A percentile compares a stretch with the other conserved stretches of the same genome.
These are phyloP conservation scores for Sphaerosporella brunnea DNA, from an alignment of 495 filamentous ascomycete genomes.

Conservation along the genomic window DNA sequence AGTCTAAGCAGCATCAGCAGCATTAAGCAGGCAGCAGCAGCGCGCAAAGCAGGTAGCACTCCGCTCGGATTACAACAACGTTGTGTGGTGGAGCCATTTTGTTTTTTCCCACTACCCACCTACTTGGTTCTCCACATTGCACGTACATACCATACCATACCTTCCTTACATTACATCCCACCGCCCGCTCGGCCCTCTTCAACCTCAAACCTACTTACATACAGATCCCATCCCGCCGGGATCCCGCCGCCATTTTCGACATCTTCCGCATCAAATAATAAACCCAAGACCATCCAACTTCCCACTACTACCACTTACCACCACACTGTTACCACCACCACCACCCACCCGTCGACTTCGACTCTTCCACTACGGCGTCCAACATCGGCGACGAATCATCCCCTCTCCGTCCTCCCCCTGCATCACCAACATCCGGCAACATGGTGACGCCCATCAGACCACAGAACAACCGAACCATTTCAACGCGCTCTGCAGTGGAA, in stretches of 20 bases:
- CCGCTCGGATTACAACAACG: too few relatives aligned
- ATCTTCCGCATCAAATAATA: too few relatives aligned
- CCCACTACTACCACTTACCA: neutral
- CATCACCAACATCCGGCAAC: neutral
- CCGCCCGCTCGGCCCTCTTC: neutral
- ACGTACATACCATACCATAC: neutral
- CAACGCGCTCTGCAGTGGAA: slow-evolving; percentile 21
- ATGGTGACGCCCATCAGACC: slow-evolving; percentile 20
- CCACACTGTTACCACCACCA: neutral
- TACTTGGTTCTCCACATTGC: neutral
- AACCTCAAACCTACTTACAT: too few relatives aligned
- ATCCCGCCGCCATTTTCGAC: neutral
- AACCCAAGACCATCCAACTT: neutral
- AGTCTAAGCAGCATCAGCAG: neutral
- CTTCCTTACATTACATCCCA: neutral
- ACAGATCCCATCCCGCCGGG: neutral
- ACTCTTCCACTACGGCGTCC: slow-evolving; percentile 2
- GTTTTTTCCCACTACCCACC: neutral
- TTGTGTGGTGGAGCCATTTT: neutral
- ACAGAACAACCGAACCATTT: slow-evolving; percentile 20
- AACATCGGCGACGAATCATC: slow-evolving; percentile 2
- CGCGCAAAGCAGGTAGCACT: too few relatives aligned
- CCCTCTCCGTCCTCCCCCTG: neutral
- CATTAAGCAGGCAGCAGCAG: too few relatives aligned
- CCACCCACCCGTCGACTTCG: neutral